Evolutionary conservation across 2,329 filamentous ascomycete species (phyloP).

Genomic region (Neophaeococcomyces mojaviensis): DNA sequence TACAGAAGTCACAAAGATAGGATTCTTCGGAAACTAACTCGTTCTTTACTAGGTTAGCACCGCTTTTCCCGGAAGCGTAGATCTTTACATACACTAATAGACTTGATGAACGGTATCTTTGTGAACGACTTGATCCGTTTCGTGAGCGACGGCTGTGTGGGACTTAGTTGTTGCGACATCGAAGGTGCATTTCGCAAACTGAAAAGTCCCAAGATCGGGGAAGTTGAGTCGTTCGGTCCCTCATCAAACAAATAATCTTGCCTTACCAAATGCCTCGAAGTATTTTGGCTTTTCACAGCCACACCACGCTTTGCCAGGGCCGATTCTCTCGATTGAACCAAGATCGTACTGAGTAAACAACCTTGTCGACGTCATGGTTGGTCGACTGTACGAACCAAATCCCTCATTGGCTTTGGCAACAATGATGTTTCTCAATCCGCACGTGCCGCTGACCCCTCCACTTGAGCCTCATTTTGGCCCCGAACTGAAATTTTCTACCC

Average conservation of each 20-base stretch:
- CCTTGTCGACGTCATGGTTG: not conserved
- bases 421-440: not conserved
- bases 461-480: not conserved
- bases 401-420: not conserved
- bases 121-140: slow-evolving; percentile 19
- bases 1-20: slow-evolving; percentile 21
- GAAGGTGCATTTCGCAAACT: slow-evolving; percentile 2
- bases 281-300: slow-evolving; percentile 3
- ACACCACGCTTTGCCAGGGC: not conserved
- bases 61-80: not conserved
- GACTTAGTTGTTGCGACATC: slow-evolving; percentile 3
- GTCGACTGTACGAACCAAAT: no score
- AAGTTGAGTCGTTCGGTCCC: not conserved
- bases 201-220: not conserved
- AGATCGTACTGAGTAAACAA: not conserved
- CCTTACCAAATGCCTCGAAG: not conserved
- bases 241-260: not conserved
- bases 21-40: slow-evolving; percentile 15
- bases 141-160: slow-evolving; percentile 10
- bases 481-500: no score
- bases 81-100: slow-evolving; percentile 10
- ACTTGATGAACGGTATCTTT: slow-evolving; percentile 16
- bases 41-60: not conserved
- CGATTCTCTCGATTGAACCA: not conserved
- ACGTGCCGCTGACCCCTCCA: not conserved